These are phyloP conservation scores for Pseudomassariella vexata DNA, from an alignment of 2,329 filamentous ascomycete genomes.

Conservation along the genomic window DNA sequence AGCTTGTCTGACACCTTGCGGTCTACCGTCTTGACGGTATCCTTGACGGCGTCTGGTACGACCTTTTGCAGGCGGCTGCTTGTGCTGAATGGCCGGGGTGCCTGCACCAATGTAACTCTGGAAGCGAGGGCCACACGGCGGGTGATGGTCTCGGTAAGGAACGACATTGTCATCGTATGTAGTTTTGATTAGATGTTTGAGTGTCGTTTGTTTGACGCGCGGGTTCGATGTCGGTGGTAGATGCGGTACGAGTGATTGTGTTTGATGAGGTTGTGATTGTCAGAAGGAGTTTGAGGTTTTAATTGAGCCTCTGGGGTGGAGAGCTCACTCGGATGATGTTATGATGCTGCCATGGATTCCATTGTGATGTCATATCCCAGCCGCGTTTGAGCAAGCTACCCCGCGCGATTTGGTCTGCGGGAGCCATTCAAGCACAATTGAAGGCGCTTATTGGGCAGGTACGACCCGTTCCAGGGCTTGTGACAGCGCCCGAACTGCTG, in stretches of 20 bases:
- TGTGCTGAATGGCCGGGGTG: slow-evolving; percentile 46
- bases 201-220: too few relatives aligned
- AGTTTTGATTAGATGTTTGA: too few relatives aligned
- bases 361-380: slow-evolving; percentile 5
- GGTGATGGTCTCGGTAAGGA: slow-evolving; percentile 40
- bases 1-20: slow-evolving; percentile 55
- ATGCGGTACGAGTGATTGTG: background rate
- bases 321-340: slow-evolving; percentile 3
- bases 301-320: slow-evolving; percentile 3
- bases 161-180: slow-evolving; percentile 40
- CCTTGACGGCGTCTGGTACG: slow-evolving; percentile 50
- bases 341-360: background rate
- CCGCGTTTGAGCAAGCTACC: too few relatives aligned
- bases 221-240: too few relatives aligned
- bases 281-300: background rate
- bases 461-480: too few relatives aligned
- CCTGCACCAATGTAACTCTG: slow-evolving; percentile 30
- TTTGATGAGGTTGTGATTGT: background rate
- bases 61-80: slow-evolving; percentile 39
- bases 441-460: too few relatives aligned
- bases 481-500: too few relatives aligned
- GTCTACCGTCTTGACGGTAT: slow-evolving; percentile 54
- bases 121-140: slow-evolving; percentile 35
- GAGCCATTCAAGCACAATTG: too few relatives aligned
- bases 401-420: too few relatives aligned